Percentiles rank a stretch among this genome's conserved stretches.
Conservation (phyloP, 331 rosid genomes). For the Pyrus hybrid region DNA sequence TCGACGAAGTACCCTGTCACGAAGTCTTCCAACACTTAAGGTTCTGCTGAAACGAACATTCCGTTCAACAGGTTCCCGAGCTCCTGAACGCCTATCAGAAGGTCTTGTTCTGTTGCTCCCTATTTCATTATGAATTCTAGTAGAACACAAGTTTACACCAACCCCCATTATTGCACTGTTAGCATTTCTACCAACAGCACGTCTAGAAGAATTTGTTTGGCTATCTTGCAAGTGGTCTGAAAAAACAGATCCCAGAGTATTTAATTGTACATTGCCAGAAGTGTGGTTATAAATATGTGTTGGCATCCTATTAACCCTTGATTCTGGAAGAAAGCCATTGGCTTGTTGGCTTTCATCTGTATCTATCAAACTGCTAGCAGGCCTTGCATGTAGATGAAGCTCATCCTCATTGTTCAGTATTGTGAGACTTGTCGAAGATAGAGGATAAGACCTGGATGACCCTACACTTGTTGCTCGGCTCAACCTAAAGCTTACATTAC, state of each 20-base stretch:
- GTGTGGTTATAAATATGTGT: conserved; percentile 32
- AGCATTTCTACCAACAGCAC: conserved; percentile 29
- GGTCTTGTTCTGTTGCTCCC: conserved; percentile 50
- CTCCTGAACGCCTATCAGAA: conserved; percentile 48
- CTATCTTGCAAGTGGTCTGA: conserved; percentile 28
- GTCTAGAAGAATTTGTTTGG: conserved; percentile 34
- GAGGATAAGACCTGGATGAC: conserved; percentile 67
- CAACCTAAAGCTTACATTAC: conserved; percentile 75
- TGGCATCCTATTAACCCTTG: conserved; percentile 29
- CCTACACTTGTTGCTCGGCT: conserved; percentile 88
- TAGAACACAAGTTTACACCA: conserved; percentile 38
- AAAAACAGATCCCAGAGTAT: conserved; percentile 20
- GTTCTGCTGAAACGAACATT: conserved; percentile 95
- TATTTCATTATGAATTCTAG: conserved; percentile 35
- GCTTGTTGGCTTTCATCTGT: conserved; percentile 43
- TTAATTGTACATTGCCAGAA: conserved; percentile 35
- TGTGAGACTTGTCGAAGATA: conserved; percentile 48
- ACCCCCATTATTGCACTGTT: conserved; percentile 30
- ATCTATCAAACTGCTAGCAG: conserved; percentile 25
- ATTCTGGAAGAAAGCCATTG: conserved; percentile 30
- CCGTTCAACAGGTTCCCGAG: conserved; percentile 79
- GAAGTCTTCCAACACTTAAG: conserved; percentile 97
- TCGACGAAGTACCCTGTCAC: conserved; percentile 97
- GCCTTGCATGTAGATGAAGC: conserved; percentile 30
- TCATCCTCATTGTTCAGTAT: conserved; percentile 56